Base-by-base conservation (phyloP, 1,284 basidiomycete genomes). In the Agaricales sp. region DNA sequence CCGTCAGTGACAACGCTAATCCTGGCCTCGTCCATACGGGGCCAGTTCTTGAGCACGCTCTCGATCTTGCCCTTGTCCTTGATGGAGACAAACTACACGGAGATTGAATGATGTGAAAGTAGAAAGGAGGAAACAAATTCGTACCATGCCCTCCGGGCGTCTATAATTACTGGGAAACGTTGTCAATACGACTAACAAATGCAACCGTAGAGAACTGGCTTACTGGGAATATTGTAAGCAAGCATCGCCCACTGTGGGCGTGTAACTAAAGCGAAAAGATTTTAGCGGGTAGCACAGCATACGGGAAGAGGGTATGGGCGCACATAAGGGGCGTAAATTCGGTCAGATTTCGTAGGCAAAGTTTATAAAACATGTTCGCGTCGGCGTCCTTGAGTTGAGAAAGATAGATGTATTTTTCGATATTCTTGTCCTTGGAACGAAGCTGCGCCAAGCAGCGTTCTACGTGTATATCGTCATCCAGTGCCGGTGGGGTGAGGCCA, bases 1-100 rank as follows among this genome's bases (percentile, higher is more conserved):
- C 92, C 93, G 67, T 96, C 93, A 1, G 88, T 92, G 14, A 92
- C 88, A 43, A 93, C 89, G 51, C 82, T 80, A 55, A 92, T 92
- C 43, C 88, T 77, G 18, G 87, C 87, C 41, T 87, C 80, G 48
- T 80, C 70, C 50, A 78, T 66, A 51, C 77, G 78, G 6, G 85
- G 82, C 89, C 90, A 92, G 62, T 84, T 87, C 47, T 70, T 68
- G 35, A 92, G 69, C 49, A 92, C 78, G 50, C 71, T 65, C 35
- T 77, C 71, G 57, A 92, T 84, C 37, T 73, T 80, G 39, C 88
- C 91, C 65, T 87, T 90, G 70, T 97, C 91, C 52, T 82, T 79
- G 58, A 89, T 78, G n/a, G 85, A 88, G 54, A 94, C 73, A 63
- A 87, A 94, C 81, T 85, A 51, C 2, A 53, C 39, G 49, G 37